Evolutionary conservation across 2,329 filamentous ascomycete genomes (phyloP), one percentile per base, ranked within the genome.

Genomic region (Neopestalotiopsis sp.): DNA sequence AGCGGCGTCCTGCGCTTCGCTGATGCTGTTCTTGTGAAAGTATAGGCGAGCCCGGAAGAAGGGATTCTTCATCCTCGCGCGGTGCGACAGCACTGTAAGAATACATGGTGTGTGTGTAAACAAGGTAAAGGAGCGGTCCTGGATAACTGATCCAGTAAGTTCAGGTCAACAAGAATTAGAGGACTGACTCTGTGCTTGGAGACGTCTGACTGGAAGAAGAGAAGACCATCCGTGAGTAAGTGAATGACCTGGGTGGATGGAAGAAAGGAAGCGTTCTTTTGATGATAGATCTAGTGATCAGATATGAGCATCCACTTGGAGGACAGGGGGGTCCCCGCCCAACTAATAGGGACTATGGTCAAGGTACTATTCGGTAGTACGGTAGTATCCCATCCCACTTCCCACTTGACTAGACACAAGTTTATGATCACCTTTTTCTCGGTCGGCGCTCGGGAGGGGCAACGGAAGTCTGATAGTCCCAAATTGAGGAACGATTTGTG

Each of bases 51-150:
- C 66, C 64, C 3, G 75, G 70, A 40, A 77, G 72, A 56, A 77
- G 73, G 2, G 72, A 63, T 40, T 75, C 75, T 66, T 75, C 72
- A 57, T 75, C 73, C 60, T 77, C 74, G 14, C 69, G 65, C n/a
- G 52, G 17, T 17, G 70, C 67, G 52, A 69, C 70, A 49, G 62
- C 20, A 32, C 60, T 68, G 28, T 67, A 10, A 7, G 69, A 60
- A 68, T 75, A 70, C 74, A 76, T 76, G 42, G 61, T 57, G 30
- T 52, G 10, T 17, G 40, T 52, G 10, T 6, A 17, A 42, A n/a
- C 60, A 13, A 20, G 40, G 42, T 49, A 56, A 28, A 66, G 49
- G 42, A 52, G 40, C 24, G 62, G 24, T 62, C 14, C 32, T 62
- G 59, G 59, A 62, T 42, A 40, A 62, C 61, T 28, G 40, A 52